Base-by-base conservation (phyloP, 116 monocot species). In the Posidonia oceanica region DNA sequence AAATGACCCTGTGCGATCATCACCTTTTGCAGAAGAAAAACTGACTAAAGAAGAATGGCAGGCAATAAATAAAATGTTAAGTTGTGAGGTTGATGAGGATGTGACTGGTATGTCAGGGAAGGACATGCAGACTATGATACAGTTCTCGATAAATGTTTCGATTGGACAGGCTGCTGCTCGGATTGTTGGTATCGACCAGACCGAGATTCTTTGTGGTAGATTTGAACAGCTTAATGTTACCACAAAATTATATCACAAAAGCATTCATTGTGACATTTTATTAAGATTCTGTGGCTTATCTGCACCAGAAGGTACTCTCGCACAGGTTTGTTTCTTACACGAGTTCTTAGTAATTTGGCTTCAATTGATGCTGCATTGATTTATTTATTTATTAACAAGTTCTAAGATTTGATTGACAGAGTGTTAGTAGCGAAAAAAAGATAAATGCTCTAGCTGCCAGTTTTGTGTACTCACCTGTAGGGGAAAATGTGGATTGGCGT, bases 21-120 rank as follows among this genome's bases (percentile, higher is more conserved):
- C 75, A 58, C 57, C 73, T 38, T 64, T 85, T 64, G 77, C 48
- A 67, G 96, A 86, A 55, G 87, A 89, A 75, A 87, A 69, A 29
- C 65, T 97, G 44, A 84, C 89, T 37, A 97, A 83, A 75, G 89
- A 97, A 87, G 97, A 97, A 73, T 97, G 97, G 93, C 82, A 90
- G 74, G 81, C 82, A 54, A 74, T 97, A 68, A 89, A 97, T 75
- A 89, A 92, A 75, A 66, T 97, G 66, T 64, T 97, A 71, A 97
- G 87, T 74, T 89, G 77, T 73, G 85, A 92, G 65, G 61, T 59
- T 55, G 87, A 97, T 65, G 97, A 92, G 56, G 87, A 89, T 68
- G 61, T 10, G 2, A 60, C 72, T 70, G 62, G 23, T 44, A 36
- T 71, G 40, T n/a, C 63, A 61, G 89, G 83, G 12, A 93, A 93